Evolutionary conservation across 352 stramenopile genomes (phyloP).

Genomic region (Phytopythium helicoides): DNA sequence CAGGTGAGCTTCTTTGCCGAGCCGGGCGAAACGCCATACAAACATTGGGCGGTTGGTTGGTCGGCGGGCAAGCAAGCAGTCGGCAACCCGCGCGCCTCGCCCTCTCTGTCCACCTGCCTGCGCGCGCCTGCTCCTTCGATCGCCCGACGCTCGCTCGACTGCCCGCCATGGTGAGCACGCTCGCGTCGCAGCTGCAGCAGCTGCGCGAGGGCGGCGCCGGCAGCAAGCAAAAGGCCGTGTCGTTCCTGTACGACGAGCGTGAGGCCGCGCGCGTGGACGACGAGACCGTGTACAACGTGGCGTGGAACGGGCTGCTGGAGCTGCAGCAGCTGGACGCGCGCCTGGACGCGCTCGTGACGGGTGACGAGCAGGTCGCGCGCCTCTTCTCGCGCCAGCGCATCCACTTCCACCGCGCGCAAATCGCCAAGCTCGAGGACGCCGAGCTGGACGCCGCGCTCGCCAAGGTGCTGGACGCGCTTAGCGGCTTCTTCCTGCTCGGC

Average conservation of each 20-base stretch:
- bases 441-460: conserved; percentile 66
- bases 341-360: conserved; percentile 62
- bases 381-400: conserved; percentile 76
- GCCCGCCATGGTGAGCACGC: conserved; percentile 51
- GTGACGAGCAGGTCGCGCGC: conserved; percentile 38
- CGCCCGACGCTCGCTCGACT: no score
- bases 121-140: no score
- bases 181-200: conserved; percentile 78
- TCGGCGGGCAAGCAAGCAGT: neutral
- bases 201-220: conserved; percentile 73
- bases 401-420: conserved; percentile 79
- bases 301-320: conserved; percentile 79
- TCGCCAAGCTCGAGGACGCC: conserved; percentile 48
- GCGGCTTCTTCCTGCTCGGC: conserved; percentile 73
- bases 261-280: conserved; percentile 80
- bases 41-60: neutral
- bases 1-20: conserved; percentile 11
- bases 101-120: no score
- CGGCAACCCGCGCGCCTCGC: no score
- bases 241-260: conserved; percentile 84
- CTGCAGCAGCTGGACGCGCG: conserved; percentile 72
- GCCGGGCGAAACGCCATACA: conserved; percentile 9
- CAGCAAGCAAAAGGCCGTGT: conserved; percentile 79
- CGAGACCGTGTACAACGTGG: conserved; percentile 84
- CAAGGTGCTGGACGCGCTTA: conserved; percentile 80